Evolutionary conservation across 371 early-diverging fungal species (phyloP).

Genomic region (Thermomucor indicae-seudaticae): DNA sequence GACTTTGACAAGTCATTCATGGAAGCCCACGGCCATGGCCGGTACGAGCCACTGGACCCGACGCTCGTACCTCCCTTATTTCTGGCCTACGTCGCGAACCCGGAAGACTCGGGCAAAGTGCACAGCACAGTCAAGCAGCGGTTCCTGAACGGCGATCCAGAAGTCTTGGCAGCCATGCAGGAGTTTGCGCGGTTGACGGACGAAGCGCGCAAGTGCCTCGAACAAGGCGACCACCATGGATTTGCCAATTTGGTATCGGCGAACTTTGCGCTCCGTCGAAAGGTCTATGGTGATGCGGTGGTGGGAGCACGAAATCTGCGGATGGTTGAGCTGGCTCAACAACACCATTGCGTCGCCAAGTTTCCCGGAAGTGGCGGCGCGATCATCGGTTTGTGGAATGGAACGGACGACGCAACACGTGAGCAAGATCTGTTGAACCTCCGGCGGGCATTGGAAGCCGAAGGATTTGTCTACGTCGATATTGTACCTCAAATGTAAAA

Average conservation of each 20-base stretch:
- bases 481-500: slow-evolving; percentile 13
- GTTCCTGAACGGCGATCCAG: slow-evolving; percentile 52
- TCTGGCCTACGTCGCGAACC: slow-evolving; percentile 60
- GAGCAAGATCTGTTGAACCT: slow-evolving; percentile 22
- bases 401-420: slow-evolving; percentile 8
- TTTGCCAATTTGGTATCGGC: slow-evolving; percentile 45
- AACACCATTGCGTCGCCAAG: slow-evolving; percentile 44
- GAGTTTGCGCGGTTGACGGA: slow-evolving; percentile 49
- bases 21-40: slow-evolving; percentile 55
- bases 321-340: slow-evolving; percentile 45
- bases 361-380: slow-evolving; percentile 57
- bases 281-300: slow-evolving; percentile 42
- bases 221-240: slow-evolving; percentile 13
- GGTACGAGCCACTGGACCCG: slow-evolving; percentile 41
- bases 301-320: slow-evolving; percentile 41
- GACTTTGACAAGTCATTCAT: slow-evolving; percentile 56
- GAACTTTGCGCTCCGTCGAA: slow-evolving; percentile 48
- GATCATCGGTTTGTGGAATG: slow-evolving; percentile 45
- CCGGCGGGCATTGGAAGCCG: slow-evolving; percentile 34
- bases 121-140: slow-evolving; percentile 58
- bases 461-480: slow-evolving; percentile 44
- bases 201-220: slow-evolving; percentile 27
- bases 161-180: slow-evolving; percentile 58
- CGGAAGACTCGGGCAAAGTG: slow-evolving; percentile 66
- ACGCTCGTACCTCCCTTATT: slow-evolving; percentile 38